Percentiles rank a stretch among this genome's conserved stretches.
These are phyloP conservation scores for Mycena metata DNA, from an alignment of 768 basidiomycete species.

Conservation along the genomic window DNA sequence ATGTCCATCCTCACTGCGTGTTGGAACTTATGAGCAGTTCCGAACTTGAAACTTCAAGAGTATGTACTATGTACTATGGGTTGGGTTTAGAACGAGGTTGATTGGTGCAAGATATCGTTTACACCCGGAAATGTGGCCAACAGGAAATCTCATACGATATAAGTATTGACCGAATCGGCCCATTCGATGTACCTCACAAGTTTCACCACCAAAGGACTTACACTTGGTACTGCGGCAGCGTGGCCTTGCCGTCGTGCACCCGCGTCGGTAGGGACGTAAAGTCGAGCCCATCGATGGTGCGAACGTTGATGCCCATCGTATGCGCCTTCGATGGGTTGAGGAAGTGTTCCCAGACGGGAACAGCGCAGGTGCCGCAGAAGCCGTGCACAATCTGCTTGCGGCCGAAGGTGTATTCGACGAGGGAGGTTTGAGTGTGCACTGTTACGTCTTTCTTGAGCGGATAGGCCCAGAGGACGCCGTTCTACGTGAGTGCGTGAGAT, in stretches of 20 bases:
- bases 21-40: no score
- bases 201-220: no score
- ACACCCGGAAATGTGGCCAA: no score
- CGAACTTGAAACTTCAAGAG: no score
- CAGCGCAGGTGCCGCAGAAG: slow-evolving; percentile 23
- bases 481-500: background rate
- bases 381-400: slow-evolving; percentile 4
- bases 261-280: slow-evolving; percentile 7
- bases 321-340: slow-evolving; percentile 11
- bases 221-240: background rate
- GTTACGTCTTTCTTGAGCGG: slow-evolving; percentile 3
- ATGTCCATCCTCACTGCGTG: no score
- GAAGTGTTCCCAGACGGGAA: slow-evolving; percentile 28
- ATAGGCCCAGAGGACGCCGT: slow-evolving; percentile 18
- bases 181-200: no score
- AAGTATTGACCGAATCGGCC: no score
- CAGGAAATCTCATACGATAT: no score
- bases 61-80: no score
- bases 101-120: no score
- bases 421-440: background rate
- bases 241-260: slow-evolving; percentile 21
- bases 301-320: slow-evolving; percentile 21
- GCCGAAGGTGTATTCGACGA: slow-evolving; percentile 21
- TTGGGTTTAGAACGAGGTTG: no score
- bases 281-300: slow-evolving; percentile 12